Percentiles rank a stretch among this genome's conserved stretches.
phyloP scores from a whole-genome alignment of 176 grass and related monocot genomes.

The Puya raimondii region DNA sequence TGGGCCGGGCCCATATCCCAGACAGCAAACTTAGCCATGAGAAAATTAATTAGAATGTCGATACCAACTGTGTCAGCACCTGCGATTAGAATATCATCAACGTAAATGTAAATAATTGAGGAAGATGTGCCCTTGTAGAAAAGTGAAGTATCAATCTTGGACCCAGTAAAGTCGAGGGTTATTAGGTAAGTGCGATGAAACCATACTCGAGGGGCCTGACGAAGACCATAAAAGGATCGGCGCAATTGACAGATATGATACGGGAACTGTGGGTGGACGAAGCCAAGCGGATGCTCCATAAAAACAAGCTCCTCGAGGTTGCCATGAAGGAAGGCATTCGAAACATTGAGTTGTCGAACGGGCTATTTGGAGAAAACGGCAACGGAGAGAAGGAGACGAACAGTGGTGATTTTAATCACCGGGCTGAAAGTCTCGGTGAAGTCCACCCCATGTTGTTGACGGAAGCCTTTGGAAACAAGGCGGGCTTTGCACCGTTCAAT shows the following conservation, averaged over 20 bases:
- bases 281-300: background rate
- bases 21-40: background rate
- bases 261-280: background rate
- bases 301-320: too few relatives aligned
- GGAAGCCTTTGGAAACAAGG: background rate
- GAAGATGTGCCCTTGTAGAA: background rate
- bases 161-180: background rate
- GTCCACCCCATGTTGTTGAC: background rate
- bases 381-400: background rate
- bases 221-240: background rate
- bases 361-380: background rate
- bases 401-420: background rate
- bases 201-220: background rate
- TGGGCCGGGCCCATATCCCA: background rate
- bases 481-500: background rate
- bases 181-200: background rate
- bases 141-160: background rate
- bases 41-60: background rate
- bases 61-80: background rate
- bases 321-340: background rate
- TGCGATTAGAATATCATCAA: background rate
- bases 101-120: background rate
- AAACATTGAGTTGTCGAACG: background rate
- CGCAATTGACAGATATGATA: background rate
- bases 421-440: too few relatives aligned